These are phyloP conservation scores for Tetragonia tetragonoides DNA, from an alignment of 148 eudicot species.

Conservation along the genomic window DNA sequence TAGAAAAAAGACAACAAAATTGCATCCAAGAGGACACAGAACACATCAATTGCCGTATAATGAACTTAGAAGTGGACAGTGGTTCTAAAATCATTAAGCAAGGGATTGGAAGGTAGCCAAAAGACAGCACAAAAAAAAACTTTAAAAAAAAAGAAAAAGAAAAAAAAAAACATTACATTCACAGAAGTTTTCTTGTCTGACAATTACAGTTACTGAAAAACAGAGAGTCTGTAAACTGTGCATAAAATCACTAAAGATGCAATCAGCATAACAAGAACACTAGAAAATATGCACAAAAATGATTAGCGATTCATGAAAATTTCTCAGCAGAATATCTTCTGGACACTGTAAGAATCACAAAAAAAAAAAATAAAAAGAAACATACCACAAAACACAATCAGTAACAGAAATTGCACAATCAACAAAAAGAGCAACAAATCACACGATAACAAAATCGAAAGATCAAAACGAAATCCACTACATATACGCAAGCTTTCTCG, in stretches of 20 bases:
- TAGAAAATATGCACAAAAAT: neutral
- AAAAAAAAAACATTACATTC: too few species aligned
- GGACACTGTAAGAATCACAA: neutral
- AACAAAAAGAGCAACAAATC: neutral
- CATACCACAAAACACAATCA: neutral
- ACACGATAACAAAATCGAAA: too few species aligned
- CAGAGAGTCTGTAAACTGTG: neutral
- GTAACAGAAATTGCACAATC: neutral
- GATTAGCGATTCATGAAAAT: neutral
- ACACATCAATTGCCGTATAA: neutral
- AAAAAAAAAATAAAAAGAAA: neutral
- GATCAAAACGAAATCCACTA: too few species aligned
- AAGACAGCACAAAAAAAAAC: too few species aligned
- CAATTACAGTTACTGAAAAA: too few species aligned
- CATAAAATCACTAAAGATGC: neutral
- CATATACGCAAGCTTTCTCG: too few species aligned
- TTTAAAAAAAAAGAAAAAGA: too few species aligned
- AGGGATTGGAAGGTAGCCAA: neutral
- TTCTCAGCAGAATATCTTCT: neutral
- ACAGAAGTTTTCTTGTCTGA: too few species aligned
- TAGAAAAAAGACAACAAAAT: neutral
- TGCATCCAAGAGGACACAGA: neutral
- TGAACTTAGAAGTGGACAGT: neutral
- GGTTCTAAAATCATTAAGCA: neutral
- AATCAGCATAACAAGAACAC: neutral